phyloP scores from a whole-genome alignment of 2,329 filamentous ascomycete genomes.

The Phialocephala subalpina region DNA sequence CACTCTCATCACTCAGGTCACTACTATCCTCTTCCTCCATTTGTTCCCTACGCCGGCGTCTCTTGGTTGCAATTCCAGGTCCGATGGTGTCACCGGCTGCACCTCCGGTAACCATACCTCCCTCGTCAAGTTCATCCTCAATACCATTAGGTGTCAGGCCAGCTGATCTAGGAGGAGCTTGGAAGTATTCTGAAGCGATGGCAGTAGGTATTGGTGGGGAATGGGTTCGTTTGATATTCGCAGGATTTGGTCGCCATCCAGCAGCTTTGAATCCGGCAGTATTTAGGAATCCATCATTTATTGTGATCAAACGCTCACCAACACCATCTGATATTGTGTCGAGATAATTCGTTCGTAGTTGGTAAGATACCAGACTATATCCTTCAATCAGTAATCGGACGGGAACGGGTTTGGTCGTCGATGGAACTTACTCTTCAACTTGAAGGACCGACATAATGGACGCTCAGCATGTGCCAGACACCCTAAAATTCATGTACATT shows the following conservation, averaged over 20 bases:
- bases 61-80: slow-evolving; percentile 71
- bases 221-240: slow-evolving; percentile 82
- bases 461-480: slow-evolving; percentile 14
- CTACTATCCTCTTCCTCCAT: slow-evolving; percentile 83
- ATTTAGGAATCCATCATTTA: slow-evolving; percentile 82
- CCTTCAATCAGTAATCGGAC: slow-evolving; percentile 26
- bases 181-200: slow-evolving; percentile 85
- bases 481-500: slow-evolving; percentile 19
- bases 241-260: slow-evolving; percentile 78
- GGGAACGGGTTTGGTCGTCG: background rate
- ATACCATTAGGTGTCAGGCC: slow-evolving; percentile 64
- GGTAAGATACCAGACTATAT: slow-evolving; percentile 80
- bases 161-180: slow-evolving; percentile 68
- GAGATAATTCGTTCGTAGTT: slow-evolving; percentile 82
- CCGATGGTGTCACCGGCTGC: slow-evolving; percentile 73
- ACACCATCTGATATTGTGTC: slow-evolving; percentile 84
- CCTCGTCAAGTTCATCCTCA: slow-evolving; percentile 72
- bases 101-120: slow-evolving; percentile 72
- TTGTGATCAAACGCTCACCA: slow-evolving; percentile 82
- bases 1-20: slow-evolving; percentile 84
- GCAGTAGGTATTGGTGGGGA: slow-evolving; percentile 87
- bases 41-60: slow-evolving; percentile 73
- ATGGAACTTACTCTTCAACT: slow-evolving; percentile 45
- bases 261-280: slow-evolving; percentile 83
- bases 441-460: slow-evolving; percentile 47